Conservation (phyloP, 176 grass and related monocot genomes). For the Eragrostis nindensis region DNA sequence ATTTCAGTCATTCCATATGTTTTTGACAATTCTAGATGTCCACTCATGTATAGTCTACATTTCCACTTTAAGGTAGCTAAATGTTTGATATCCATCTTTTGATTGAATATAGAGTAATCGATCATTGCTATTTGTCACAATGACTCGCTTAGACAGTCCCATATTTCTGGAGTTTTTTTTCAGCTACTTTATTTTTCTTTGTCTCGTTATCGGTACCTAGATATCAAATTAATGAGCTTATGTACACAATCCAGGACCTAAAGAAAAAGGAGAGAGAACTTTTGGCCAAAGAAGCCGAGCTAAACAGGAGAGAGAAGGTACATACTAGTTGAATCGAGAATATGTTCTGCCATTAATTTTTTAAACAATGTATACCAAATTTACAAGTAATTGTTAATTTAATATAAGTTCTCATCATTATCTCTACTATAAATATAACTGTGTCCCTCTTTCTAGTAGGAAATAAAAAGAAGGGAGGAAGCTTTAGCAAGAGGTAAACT, state of each 20-base stretch:
- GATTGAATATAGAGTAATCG: not conserved
- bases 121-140: not conserved
- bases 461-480: constrained; percentile 65
- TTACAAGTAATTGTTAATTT: not conserved
- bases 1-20: not conserved
- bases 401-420: too few species aligned
- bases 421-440: not conserved
- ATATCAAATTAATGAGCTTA: not conserved
- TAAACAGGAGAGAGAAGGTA: constrained; percentile 75
- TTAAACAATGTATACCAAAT: not conserved
- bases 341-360: not conserved
- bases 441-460: constrained; percentile 42
- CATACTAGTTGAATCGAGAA: not conserved
- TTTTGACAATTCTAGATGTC: not conserved
- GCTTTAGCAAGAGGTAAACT: constrained; percentile 51
- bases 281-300: constrained; percentile 59
- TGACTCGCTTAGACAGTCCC: not conserved
- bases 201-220: too few species aligned
- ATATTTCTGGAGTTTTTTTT: not conserved
- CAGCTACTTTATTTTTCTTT: not conserved
- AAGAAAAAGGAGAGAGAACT: constrained; percentile 70
- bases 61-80: not conserved
- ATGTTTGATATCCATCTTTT: not conserved
- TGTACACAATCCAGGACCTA: constrained; percentile 46
- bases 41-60: not conserved